A percentile compares a stretch with the other conserved stretches of the same genome.
phyloP scores from a whole-genome alignment of 495 filamentous ascomycete species.

The Penicillium manginii region DNA sequence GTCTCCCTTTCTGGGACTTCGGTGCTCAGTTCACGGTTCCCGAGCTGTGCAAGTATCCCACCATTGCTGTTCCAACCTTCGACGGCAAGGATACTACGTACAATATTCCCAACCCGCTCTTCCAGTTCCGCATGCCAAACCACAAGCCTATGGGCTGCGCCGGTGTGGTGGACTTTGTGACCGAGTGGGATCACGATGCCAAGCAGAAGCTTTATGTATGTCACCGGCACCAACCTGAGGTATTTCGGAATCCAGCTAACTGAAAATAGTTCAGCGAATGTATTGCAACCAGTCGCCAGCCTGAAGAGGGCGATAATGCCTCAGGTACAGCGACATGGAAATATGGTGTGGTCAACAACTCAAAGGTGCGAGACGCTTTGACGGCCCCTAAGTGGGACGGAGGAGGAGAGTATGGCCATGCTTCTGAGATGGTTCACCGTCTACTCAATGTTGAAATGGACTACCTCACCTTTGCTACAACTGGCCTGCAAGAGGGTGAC shows the following conservation, averaged over 20 bases:
- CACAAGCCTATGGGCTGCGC: slow-evolving; percentile 10
- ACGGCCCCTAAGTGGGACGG: not conserved
- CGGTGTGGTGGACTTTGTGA: slow-evolving; percentile 3
- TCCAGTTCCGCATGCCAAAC: slow-evolving; percentile 17
- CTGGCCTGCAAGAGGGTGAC: slow-evolving; percentile 8
- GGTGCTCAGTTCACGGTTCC: slow-evolving; percentile 42
- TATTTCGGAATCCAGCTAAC: not conserved
- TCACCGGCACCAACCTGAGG: not conserved
- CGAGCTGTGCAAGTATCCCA: slow-evolving; percentile 32
- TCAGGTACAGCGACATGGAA: slow-evolving; percentile 7
- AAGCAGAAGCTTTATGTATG: slow-evolving; percentile 7
- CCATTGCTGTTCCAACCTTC: slow-evolving; percentile 41
- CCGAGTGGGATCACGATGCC: slow-evolving; percentile 7
- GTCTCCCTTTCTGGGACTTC: slow-evolving; percentile 64
- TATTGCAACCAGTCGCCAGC: slow-evolving; percentile 17
- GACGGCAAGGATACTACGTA: slow-evolving; percentile 16
- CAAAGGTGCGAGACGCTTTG: slow-evolving; percentile 15
- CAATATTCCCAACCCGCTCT: slow-evolving; percentile 31
- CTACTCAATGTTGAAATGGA: slow-evolving; percentile 17
- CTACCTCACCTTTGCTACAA: slow-evolving; percentile 40
- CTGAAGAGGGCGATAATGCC: slow-evolving; percentile 6
- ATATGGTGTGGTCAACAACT: slow-evolving; percentile 17
- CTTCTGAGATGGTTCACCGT: slow-evolving; percentile 17
- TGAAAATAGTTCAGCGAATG: slow-evolving; percentile 11
- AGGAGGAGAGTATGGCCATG: slow-evolving; percentile 1